A percentile compares a stretch with the other conserved stretches of the same genome.
Conservation (phyloP, 345 rosid species). For the Eucalyptus shirleyi region DNA sequence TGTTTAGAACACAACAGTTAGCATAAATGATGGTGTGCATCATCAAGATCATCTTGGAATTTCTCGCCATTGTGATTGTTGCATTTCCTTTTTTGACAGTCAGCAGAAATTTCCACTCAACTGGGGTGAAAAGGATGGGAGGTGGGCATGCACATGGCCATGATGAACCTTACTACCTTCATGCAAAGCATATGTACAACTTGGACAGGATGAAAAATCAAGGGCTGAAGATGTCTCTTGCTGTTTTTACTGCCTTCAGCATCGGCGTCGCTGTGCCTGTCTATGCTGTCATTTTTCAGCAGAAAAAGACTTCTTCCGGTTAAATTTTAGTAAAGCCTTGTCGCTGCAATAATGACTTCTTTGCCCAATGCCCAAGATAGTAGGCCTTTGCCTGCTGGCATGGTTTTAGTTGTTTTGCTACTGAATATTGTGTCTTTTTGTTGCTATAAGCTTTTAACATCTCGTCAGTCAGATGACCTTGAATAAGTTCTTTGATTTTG, state of each 20-base stretch:
- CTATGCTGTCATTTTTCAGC: constrained; percentile 92
- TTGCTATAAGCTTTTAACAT: not conserved
- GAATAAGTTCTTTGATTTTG: not conserved
- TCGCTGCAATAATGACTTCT: not conserved
- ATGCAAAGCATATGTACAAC: constrained; percentile 98
- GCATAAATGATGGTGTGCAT: not conserved
- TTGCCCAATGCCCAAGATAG: not conserved
- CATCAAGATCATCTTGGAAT: not conserved
- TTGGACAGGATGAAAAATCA: constrained; percentile 87
- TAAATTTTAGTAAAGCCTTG: not conserved
- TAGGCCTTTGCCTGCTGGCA: not conserved
- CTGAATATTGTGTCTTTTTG: not conserved
- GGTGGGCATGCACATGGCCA: constrained; percentile 61
- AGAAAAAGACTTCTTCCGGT: constrained; percentile 75
- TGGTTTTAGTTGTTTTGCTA: not conserved
- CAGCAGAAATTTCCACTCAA: constrained; percentile 38
- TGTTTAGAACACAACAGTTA: not conserved
- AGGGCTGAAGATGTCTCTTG: constrained; percentile 72
- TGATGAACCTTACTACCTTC: constrained; percentile 69
- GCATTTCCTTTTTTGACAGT: constrained; percentile 1
- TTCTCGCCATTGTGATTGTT: not conserved
- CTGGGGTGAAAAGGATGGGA: constrained; percentile 73
- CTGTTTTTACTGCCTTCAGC: constrained; percentile 79
- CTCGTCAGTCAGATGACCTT: not conserved
- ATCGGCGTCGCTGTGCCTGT: constrained; percentile 79